Conservation (phyloP, 2,329 filamentous ascomycete species). For the Xylaria sp. region DNA sequence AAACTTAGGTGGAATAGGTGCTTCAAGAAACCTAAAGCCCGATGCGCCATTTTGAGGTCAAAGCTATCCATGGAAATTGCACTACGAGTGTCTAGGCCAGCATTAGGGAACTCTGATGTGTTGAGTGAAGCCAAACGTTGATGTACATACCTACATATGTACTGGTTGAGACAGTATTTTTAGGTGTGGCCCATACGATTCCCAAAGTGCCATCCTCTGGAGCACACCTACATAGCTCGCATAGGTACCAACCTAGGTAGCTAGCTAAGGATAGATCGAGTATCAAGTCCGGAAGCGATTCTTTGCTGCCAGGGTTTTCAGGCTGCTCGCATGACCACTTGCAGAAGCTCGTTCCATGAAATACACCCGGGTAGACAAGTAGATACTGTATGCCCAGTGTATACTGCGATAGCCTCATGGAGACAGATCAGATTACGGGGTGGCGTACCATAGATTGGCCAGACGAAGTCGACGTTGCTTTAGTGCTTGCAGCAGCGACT, state of each 20-base stretch:
- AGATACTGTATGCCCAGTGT: neutral
- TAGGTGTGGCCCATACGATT: neutral
- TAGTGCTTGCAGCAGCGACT: slow-evolving; percentile 15
- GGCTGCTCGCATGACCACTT: slow-evolving; percentile 10
- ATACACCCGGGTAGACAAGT: neutral
- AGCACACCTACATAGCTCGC: too few relatives aligned
- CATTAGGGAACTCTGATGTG: too few relatives aligned
- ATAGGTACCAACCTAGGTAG: too few relatives aligned
- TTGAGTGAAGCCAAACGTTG: too few relatives aligned
- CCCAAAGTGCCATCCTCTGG: neutral
- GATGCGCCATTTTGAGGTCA: slow-evolving; percentile 17
- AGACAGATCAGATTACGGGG: neutral
- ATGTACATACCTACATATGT: too few relatives aligned
- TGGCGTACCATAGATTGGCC: neutral
- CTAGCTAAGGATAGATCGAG: neutral
- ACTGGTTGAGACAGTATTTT: too few relatives aligned
- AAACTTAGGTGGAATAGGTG: too few relatives aligned
- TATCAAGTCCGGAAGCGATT: slow-evolving; percentile 2
- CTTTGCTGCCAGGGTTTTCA: neutral
- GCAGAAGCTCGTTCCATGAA: slow-evolving; percentile 10
- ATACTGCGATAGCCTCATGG: neutral
- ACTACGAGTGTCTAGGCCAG: neutral
- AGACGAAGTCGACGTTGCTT: neutral
- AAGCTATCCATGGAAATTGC: neutral
- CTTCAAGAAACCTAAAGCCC: too few relatives aligned